Evolutionary conservation across 2,329 filamentous ascomycete genomes (phyloP).

Genomic region (Davidsoniella eucalypti): DNA sequence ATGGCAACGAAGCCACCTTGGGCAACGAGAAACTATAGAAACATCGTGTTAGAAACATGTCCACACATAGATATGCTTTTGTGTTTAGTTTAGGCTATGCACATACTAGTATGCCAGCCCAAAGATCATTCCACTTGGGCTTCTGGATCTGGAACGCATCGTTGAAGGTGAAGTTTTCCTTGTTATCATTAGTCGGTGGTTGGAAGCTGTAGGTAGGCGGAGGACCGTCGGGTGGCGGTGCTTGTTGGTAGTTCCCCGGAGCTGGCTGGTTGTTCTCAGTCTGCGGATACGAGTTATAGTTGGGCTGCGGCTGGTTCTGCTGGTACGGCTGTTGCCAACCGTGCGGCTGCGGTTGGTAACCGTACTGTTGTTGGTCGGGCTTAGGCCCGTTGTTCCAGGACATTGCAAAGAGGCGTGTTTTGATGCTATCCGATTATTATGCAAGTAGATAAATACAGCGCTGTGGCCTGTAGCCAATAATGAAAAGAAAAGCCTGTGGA

Average conservation of each 20-base stretch:
- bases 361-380: constrained; percentile 12
- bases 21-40: constrained; percentile 46
- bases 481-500: too few species aligned
- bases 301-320: constrained; percentile 16
- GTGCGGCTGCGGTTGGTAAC: constrained; percentile 14
- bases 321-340: constrained; percentile 19
- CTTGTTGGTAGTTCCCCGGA: constrained; percentile 17
- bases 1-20: constrained; percentile 61
- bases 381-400: constrained; percentile 9
- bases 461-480: too few species aligned
- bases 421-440: too few species aligned
- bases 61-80: too few species aligned
- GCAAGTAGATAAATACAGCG: too few species aligned
- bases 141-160: constrained; percentile 66
- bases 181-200: constrained; percentile 22
- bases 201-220: constrained; percentile 22
- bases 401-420: neutral
- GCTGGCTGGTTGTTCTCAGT: constrained; percentile 6
- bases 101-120: constrained; percentile 65
- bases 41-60: neutral
- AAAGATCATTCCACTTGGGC: constrained; percentile 82
- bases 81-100: too few species aligned
- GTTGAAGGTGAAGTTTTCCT: constrained; percentile 47
- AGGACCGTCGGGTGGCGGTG: constrained; percentile 16
- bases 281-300: constrained; percentile 15